A percentile compares a stretch with the other conserved stretches of the same genome.
These are phyloP conservation scores for Diaporthe citriasiana DNA, from an alignment of 2,329 filamentous ascomycete genomes.

Conservation along the genomic window DNA sequence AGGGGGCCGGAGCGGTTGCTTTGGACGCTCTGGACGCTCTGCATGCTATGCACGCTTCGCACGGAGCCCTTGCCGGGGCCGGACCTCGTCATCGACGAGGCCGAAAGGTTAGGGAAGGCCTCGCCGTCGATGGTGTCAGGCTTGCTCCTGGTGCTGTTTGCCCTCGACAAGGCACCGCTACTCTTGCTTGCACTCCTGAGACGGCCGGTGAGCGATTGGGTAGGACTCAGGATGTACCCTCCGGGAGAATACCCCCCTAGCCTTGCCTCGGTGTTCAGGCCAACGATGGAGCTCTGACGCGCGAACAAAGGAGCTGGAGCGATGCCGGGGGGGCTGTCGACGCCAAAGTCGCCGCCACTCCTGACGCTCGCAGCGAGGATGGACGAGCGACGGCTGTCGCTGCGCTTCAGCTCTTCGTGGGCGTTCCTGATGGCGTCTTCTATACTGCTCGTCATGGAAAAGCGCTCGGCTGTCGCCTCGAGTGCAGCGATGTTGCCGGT, in stretches of 20 bases:
- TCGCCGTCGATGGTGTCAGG: slow-evolving; percentile 57
- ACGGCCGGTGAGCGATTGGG: slow-evolving; percentile 70
- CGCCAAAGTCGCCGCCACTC: slow-evolving; percentile 49
- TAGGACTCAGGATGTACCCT: slow-evolving; percentile 77
- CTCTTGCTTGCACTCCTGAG: slow-evolving; percentile 69
- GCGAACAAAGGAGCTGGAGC: slow-evolving; percentile 47
- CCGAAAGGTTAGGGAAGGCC: slow-evolving; percentile 45
- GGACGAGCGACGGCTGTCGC: slow-evolving; percentile 76
- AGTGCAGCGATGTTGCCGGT: slow-evolving; percentile 79
- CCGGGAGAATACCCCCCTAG: slow-evolving; percentile 79
- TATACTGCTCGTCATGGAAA: slow-evolving; percentile 82
- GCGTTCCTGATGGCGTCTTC: slow-evolving; percentile 83
- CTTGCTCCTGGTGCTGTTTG: slow-evolving; percentile 48
- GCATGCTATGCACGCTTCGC: slow-evolving; percentile 47
- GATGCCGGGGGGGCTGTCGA: slow-evolving; percentile 44
- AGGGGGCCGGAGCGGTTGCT: slow-evolving; percentile 60
- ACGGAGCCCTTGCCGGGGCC: slow-evolving; percentile 69
- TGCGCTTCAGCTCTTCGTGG: slow-evolving; percentile 78
- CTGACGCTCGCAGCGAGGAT: slow-evolving; percentile 65
- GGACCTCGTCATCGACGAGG: slow-evolving; percentile 60
- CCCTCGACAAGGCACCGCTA: slow-evolving; percentile 49
- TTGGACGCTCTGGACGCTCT: slow-evolving; percentile 58
- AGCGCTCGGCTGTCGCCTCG: slow-evolving; percentile 80
- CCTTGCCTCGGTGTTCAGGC: slow-evolving; percentile 76
- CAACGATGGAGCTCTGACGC: slow-evolving; percentile 72